A percentile compares a stretch with the other conserved stretches of the same genome.
These are phyloP conservation scores for Fusarium graminum DNA, from an alignment of 2,329 filamentous ascomycete genomes.

Conservation along the genomic window DNA sequence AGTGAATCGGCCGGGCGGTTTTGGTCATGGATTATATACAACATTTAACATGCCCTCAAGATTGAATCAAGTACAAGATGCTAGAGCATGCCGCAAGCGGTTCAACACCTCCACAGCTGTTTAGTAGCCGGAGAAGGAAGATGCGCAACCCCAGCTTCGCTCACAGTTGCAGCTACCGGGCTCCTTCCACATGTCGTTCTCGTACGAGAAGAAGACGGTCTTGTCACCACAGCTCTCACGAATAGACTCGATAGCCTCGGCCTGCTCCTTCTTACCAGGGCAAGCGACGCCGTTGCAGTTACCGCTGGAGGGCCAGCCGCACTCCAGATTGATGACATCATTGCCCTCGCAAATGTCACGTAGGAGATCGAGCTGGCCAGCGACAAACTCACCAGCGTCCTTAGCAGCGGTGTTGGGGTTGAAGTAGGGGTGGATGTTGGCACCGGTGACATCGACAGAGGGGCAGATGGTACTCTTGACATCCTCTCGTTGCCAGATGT, in stretches of 20 bases:
- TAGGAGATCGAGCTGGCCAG: conserved; percentile 78
- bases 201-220: conserved; percentile 84
- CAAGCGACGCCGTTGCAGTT: conserved; percentile 78
- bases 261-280: conserved; percentile 76
- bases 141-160: conserved; percentile 77
- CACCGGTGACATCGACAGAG: conserved; percentile 81
- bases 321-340: conserved; percentile 86
- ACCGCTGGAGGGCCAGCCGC: conserved; percentile 85
- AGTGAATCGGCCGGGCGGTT: conserved; percentile 43
- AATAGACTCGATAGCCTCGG: conserved; percentile 78
- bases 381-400: conserved; percentile 81
- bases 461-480: conserved; percentile 73
- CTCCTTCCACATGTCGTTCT: conserved; percentile 86
- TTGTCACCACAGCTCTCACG: conserved; percentile 72
- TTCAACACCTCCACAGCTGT: conserved; percentile 19
- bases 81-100: conserved; percentile 42
- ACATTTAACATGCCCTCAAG: conserved; percentile 46
- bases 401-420: conserved; percentile 74
- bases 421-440: conserved; percentile 97
- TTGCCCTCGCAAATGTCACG: conserved; percentile 77
- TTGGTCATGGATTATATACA: conserved; percentile 49
- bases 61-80: conserved; percentile 35
- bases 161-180: conserved; percentile 78
- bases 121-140: conserved; percentile 45
- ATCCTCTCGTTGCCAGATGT: conserved; percentile 77